Evolutionary conservation across 805 yeast species (phyloP), one percentile per base, ranked within the genome.

Genomic region (Saitoella complicata): DNA sequence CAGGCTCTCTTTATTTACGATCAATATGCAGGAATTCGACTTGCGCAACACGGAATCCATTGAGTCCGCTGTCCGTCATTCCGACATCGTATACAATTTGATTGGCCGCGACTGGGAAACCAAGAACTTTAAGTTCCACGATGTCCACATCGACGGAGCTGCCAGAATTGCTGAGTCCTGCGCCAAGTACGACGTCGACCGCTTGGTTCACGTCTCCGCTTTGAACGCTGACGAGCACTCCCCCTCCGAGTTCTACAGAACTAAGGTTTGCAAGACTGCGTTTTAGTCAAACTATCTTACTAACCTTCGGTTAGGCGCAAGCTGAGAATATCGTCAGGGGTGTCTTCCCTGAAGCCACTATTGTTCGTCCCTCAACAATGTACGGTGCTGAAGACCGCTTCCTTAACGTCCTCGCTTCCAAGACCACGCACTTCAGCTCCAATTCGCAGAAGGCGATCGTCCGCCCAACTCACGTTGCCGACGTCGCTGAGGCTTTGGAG

Each of bases 331-430:
- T 71, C 32, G 93, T 79, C 30, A 67, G 71, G 48, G 83, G 74
- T 38, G 71, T 72, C 40, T 60, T 72, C 45, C 93, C 94, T 31
- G 80, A 75, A 55, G 70, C 83, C 41, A 83, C 94, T 12, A 82
- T 84, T 55, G 91, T 83, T 32, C 76, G 94, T 62, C 94, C 94
- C 5, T 76, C 80, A 29, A 83, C 82, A 42, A 71, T 82, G 74
- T 83, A 65, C 57, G 91, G 91, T 32, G 68, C 78, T 56, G 80
- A 78, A 58, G 86, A 80, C 59, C 66, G 71, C 49, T 73, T 84
- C 57, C 66, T 83, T 54, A 77, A 75, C 63, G 69, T 70, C 57
- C 52, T 73, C 61, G 81, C 73, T 9, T 47, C 75, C 62, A 60
- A 71, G 55, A 68, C 71, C 53, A 68, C 72, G 54, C 72, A 79